Conservation (phyloP, 768 basidiomycete species). For the Tricholoma matsutake region DNA sequence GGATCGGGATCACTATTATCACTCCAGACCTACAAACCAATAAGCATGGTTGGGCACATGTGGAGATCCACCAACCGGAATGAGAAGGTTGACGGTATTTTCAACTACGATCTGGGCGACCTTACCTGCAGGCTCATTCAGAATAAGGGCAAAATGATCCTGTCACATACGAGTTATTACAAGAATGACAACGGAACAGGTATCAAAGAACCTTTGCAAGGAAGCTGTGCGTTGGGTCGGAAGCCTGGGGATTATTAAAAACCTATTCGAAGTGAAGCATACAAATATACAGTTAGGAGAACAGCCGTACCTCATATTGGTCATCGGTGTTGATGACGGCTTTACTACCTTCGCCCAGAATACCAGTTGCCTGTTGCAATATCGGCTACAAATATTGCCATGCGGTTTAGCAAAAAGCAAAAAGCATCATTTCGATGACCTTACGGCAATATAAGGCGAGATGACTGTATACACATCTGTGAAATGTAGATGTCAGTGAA, state of each 20-base stretch:
- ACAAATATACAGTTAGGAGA: not conserved
- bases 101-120: constrained; percentile 67
- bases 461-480: constrained; percentile 63
- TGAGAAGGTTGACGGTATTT: constrained; percentile 57
- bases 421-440: constrained; percentile 15
- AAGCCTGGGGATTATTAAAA: constrained; percentile 63
- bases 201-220: constrained; percentile 53
- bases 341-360: constrained; percentile 60
- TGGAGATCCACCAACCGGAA: constrained; percentile 33
- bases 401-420: not conserved
- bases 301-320: constrained; percentile 52
- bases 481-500: constrained; percentile 4
- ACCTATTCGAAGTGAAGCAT: constrained; percentile 36
- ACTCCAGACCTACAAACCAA: constrained; percentile 42
- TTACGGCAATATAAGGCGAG: constrained; percentile 60
- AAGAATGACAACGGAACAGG: not conserved
- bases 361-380: constrained; percentile 52
- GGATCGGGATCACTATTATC: constrained; percentile 41
- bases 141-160: constrained; percentile 70
- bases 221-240: constrained; percentile 66
- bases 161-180: constrained; percentile 19
- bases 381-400: constrained; percentile 44
- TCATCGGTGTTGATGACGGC: constrained; percentile 68
- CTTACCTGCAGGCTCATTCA: constrained; percentile 75
- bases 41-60: not conserved